Evolutionary conservation across 164 flowering plant species (phyloP).

Genomic region (Kingdonia uniflora): DNA sequence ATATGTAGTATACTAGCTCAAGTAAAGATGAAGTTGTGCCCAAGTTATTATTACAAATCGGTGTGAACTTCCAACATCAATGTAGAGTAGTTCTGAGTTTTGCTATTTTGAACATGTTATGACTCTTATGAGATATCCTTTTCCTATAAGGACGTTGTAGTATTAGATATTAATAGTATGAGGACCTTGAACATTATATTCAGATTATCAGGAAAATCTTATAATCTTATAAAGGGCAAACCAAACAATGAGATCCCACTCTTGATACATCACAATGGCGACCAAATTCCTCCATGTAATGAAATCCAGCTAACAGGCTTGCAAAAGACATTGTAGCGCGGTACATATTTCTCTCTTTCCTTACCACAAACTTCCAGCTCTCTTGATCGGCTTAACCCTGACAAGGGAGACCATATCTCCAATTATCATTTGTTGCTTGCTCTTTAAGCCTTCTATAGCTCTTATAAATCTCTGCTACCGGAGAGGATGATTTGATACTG

Average conservation of each 20-base stretch:
- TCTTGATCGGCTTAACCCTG: conserved; percentile 50
- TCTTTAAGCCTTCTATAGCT: conserved; percentile 73
- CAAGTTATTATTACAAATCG: too few species aligned
- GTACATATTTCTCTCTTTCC: conserved; percentile 65
- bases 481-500: conserved; percentile 20
- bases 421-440: conserved; percentile 66
- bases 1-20: too few species aligned
- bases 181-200: too few species aligned
- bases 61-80: too few species aligned
- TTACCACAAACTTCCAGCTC: conserved; percentile 64
- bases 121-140: too few species aligned
- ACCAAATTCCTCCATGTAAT: conserved; percentile 36
- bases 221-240: conserved; percentile 68
- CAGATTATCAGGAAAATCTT: too few species aligned
- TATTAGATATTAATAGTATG: too few species aligned
- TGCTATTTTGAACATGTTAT: too few species aligned
- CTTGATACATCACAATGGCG: conserved; percentile 43
- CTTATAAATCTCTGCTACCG: conserved; percentile 47
- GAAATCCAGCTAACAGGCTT: conserved; percentile 33
- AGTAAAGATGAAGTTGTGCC: too few species aligned
- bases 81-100: too few species aligned
- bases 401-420: conserved; percentile 76
- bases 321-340: conserved; percentile 75
- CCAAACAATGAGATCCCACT: conserved; percentile 40
- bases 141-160: too few species aligned